Percentiles rank a stretch among this genome's conserved stretches.
Evolutionary conservation across 805 yeast species (phyloP).

Genomic region (Lipomyces kockii): DNA sequence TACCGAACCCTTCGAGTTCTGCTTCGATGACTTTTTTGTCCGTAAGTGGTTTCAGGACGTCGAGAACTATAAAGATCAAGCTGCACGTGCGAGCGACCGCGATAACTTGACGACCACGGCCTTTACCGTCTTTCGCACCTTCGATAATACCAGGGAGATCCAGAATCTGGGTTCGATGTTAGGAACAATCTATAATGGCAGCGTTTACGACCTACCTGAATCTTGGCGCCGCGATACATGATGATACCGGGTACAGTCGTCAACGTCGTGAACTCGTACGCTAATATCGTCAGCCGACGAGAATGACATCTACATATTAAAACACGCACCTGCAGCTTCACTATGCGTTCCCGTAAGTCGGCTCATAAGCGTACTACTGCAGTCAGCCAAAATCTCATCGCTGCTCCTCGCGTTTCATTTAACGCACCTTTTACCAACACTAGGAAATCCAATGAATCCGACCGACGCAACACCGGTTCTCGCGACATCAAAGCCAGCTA

Average conservation of each 20-base stretch:
- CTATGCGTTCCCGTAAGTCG: slow-evolving; percentile 94
- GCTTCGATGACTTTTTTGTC: slow-evolving; percentile 93
- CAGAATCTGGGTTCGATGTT: slow-evolving; percentile 60
- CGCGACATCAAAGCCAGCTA: slow-evolving; percentile 94
- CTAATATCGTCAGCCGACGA: slow-evolving; percentile 5
- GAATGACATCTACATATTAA: neutral
- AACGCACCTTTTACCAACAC: slow-evolving; percentile 64
- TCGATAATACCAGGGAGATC: slow-evolving; percentile 97
- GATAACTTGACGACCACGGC: slow-evolving; percentile 97
- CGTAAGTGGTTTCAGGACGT: slow-evolving; percentile 93
- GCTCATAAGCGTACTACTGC: slow-evolving; percentile 70
- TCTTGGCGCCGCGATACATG: slow-evolving; percentile 94
- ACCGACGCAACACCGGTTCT: slow-evolving; percentile 97
- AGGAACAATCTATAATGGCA: neutral
- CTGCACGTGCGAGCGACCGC: slow-evolving; percentile 99
- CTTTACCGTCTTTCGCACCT: slow-evolving; percentile 98
- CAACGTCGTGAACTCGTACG: slow-evolving; percentile 93
- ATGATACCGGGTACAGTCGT: slow-evolving; percentile 98
- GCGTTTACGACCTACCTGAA: slow-evolving; percentile 53
- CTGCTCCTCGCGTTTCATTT: too few relatives aligned
- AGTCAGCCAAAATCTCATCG: slow-evolving; percentile 52
- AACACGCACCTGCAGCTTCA: slow-evolving; percentile 66
- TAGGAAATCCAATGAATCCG: slow-evolving; percentile 98
- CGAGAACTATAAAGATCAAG: slow-evolving; percentile 87
- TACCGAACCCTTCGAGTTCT: slow-evolving; percentile 97